Evolutionary conservation across 176 grass and related monocot genomes (phyloP).

Genomic region (Rhynchospora breviuscula): DNA sequence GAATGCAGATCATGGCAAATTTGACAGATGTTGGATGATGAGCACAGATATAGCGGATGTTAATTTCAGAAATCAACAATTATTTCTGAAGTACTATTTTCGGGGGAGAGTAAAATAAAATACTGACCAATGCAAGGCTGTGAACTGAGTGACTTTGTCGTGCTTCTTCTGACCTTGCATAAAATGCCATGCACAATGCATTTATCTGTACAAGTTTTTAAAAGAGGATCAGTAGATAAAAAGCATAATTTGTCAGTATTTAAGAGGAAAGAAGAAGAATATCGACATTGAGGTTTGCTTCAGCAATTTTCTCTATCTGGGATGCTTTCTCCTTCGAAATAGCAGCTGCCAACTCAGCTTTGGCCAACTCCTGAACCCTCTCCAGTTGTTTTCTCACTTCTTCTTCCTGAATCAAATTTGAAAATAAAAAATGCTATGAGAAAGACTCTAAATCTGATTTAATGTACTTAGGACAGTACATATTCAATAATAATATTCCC

Average conservation of each 20-base stretch:
- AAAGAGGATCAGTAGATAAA: slow-evolving; percentile 7
- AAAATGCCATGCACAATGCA: slow-evolving; percentile 96
- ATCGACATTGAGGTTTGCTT: slow-evolving; percentile 91
- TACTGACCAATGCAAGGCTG: slow-evolving; percentile 83
- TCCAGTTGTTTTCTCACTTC: slow-evolving; percentile 64
- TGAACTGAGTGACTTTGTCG: slow-evolving; percentile 93
- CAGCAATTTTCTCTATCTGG: slow-evolving; percentile 85
- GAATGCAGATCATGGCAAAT: neutral
- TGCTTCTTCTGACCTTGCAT: slow-evolving; percentile 94
- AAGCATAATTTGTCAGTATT: slow-evolving; percentile 16
- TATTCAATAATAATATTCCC: neutral
- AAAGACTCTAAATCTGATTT: neutral
- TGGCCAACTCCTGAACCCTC: slow-evolving; percentile 67
- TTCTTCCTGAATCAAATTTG: slow-evolving; percentile 48
- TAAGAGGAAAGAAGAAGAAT: slow-evolving; percentile 32
- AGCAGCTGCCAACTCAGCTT: slow-evolving; percentile 71
- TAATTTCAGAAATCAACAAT: neutral
- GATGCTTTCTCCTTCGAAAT: slow-evolving; percentile 87
- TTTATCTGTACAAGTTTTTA: slow-evolving; percentile 60
- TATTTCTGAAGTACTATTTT: neutral
- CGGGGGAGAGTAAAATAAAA: slow-evolving; percentile 13
- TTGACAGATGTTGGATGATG: neutral
- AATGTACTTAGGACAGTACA: neutral
- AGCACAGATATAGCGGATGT: neutral
- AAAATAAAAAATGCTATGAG: neutral